These are phyloP conservation scores for Rhododendron simsii DNA, from an alignment of 148 eudicot genomes.

Conservation along the genomic window DNA sequence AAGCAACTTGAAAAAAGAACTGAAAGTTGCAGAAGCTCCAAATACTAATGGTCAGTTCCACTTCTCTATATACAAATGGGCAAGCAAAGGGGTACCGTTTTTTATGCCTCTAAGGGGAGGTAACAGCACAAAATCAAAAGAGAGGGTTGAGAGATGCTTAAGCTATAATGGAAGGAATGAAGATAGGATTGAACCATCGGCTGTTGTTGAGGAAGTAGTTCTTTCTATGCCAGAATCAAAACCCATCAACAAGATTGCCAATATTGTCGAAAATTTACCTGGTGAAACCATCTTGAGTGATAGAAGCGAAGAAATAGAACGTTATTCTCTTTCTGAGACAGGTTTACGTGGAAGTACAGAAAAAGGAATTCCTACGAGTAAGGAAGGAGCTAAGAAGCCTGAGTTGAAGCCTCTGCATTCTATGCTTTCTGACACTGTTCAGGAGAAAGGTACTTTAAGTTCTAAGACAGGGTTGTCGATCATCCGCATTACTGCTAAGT, in stretches of 20 bases:
- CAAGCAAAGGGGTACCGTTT: constrained; percentile 55
- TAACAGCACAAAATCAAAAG: constrained; percentile 30
- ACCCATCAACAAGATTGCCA: constrained; percentile 1
- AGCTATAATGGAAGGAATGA: constrained; percentile 15
- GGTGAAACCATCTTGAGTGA: constrained; percentile 3
- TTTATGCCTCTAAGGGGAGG: constrained; percentile 39
- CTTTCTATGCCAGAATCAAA: constrained; percentile 7
- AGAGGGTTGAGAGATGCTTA: constrained; percentile 20
- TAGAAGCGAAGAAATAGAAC: constrained; percentile 15
- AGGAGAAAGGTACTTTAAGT: constrained; percentile 28
- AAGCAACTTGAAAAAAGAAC: constrained; percentile 11
- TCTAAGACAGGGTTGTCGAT: background rate
- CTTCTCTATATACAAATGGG: constrained; percentile 92
- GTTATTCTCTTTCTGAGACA: constrained; percentile 3
- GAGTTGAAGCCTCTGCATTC: constrained; percentile 21
- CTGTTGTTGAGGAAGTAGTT: constrained; percentile 13
- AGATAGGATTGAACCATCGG: constrained; percentile 3
- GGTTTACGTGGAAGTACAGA: constrained; percentile 1
- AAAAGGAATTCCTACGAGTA: constrained; percentile 9
- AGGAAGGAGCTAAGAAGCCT: constrained; percentile 10
- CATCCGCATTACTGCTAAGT: background rate
- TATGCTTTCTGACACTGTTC: constrained; percentile 9
- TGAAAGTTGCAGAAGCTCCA: constrained; percentile 24
- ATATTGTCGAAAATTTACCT: background rate
- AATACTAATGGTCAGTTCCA: constrained; percentile 48